Conservation (phyloP, 345 rosid genomes). For the Crucihimalaya himalaica region DNA sequence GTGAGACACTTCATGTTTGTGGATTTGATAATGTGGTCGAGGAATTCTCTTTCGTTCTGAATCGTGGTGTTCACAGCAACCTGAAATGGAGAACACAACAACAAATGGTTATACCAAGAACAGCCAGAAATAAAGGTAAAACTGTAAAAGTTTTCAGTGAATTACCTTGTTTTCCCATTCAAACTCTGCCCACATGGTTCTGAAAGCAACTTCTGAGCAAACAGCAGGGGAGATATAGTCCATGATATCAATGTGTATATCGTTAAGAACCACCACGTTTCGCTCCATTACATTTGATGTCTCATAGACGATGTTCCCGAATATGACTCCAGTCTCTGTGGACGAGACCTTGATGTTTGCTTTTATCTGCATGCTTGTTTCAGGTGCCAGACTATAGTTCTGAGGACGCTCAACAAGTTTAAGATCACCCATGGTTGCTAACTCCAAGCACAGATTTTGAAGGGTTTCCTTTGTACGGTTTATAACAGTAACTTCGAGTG, state of each 20-base stretch:
- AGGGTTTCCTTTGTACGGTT: conserved; percentile 98
- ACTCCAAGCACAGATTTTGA: conserved; percentile 93
- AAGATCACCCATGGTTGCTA: conserved; percentile 99
- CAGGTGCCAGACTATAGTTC: conserved; percentile 93
- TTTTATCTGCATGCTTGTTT: conserved; percentile 93
- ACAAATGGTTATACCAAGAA: neutral
- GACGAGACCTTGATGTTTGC: conserved; percentile 99
- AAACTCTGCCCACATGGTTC: conserved; percentile 99
- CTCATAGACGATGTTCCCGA: conserved; percentile 96
- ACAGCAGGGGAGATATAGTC: conserved; percentile 96
- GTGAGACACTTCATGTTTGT: conserved; percentile 48
- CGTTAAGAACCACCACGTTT: conserved; percentile 89
- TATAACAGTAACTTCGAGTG: conserved; percentile 92
- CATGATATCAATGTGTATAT: conserved; percentile 98
- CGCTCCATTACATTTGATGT: conserved; percentile 91
- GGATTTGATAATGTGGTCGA: conserved; percentile 43
- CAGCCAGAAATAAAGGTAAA: neutral
- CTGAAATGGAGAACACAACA: conserved; percentile 23
- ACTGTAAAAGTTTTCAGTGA: neutral
- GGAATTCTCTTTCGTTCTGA: conserved; percentile 44
- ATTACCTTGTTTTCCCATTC: conserved; percentile 99
- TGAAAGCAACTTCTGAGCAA: conserved; percentile 86
- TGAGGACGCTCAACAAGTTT: conserved; percentile 99
- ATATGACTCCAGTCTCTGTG: conserved; percentile 96
- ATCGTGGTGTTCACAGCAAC: conserved; percentile 47